Conservation (phyloP, 192 early-diverging fungal genomes). For the Linnemannia hyalina region DNA sequence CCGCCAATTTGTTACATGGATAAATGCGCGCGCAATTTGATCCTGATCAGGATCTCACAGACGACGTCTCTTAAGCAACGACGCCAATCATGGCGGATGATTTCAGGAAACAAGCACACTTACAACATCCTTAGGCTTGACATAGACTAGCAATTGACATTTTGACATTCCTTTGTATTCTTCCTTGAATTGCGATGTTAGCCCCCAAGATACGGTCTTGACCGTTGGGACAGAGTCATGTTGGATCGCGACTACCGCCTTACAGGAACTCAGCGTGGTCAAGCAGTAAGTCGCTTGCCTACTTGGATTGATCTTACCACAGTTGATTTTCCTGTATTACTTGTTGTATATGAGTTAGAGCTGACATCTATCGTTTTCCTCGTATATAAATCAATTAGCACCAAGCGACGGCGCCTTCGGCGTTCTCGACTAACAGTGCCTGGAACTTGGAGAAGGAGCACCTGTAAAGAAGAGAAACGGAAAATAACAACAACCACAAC, state of each 20-base stretch:
- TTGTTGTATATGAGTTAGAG: background rate
- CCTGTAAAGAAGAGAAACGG: conserved; percentile 7
- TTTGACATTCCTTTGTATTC: background rate
- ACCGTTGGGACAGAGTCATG: conserved; percentile 85
- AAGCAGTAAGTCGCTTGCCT: conserved; percentile 58
- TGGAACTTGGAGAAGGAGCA: conserved; percentile 74
- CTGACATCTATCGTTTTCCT: background rate
- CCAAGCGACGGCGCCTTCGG: conserved; percentile 64
- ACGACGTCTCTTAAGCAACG: background rate
- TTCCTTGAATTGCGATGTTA: conserved; percentile 17
- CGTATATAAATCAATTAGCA: conserved; percentile 24
- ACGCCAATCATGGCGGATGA: background rate
- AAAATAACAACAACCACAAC: background rate
- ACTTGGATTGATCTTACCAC: background rate
- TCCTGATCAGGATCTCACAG: background rate
- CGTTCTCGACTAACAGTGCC: conserved; percentile 78
- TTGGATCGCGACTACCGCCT: conserved; percentile 82
- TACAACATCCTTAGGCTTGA: background rate
- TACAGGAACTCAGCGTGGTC: conserved; percentile 77
- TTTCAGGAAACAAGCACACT: background rate
- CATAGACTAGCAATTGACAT: background rate
- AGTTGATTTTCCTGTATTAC: background rate
- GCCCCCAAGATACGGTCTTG: conserved; percentile 73
- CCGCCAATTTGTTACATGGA: background rate
- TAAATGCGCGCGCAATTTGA: background rate